Evolutionary conservation across 73 alveolate species (phyloP), one percentile per base, ranked within the genome.

Genomic region (Tetrahymena borealis): DNA sequence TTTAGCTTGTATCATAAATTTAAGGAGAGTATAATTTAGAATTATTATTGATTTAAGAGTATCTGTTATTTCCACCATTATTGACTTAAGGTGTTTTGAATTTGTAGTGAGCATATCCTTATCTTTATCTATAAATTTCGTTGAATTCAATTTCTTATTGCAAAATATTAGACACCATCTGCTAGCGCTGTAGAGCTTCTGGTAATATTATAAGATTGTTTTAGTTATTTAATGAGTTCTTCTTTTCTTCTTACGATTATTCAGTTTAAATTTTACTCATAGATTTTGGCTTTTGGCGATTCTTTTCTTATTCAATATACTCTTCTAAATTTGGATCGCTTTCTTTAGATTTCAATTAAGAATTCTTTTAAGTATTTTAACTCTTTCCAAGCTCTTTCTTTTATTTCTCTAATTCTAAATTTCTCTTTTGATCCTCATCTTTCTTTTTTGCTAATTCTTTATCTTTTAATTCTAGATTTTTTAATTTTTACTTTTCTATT

Each of bases 371-470:
- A n/a, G n/a, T n/a, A n/a, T n/a, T n/a, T n/a, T n/a, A n/a, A n/a
- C n/a, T n/a, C n/a, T n/a, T n/a, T n/a, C n/a, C n/a, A n/a, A n/a
- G n/a, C n/a, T 92, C 90, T 85, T 79, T 92, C 33, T 37, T 79
- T 79, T 85, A 5, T 79, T 79, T 79, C 91, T 79, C 90, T 32
- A 33, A 40, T 39, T 93, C 93, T 39, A 85, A 39, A 20, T 79
- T 31, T 79, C 38, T 85, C 32, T 85, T 60, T 85, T 79, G 40
- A 33, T 93, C 95, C 32, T 78, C 91, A 1, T 32, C 90, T 33
- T 93, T 79, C 33, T 90, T 85, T 40, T 79, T 33, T 40, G 90
- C 40, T 31, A 79, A 40, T 93, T 85, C 41, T 28, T 85, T 33
- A 33, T 93, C 91, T 77, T 39, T 40, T 37, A 31, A 31, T 13